Evolutionary conservation across 2,329 filamentous ascomycete genomes (phyloP).

Genomic region (Peltaster fructicola): DNA sequence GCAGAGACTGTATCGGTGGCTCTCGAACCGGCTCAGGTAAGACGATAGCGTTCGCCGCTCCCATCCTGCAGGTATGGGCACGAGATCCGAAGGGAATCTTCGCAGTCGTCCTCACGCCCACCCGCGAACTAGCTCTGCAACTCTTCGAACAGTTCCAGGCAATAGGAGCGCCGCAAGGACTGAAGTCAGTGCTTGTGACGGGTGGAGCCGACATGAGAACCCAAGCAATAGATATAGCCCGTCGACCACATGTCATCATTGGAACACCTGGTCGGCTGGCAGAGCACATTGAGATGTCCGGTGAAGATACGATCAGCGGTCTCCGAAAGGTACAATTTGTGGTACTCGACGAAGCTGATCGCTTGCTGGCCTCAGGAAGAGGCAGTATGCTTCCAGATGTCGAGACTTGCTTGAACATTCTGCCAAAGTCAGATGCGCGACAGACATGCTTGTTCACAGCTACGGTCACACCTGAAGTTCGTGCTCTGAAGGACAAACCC

Average conservation of each 20-base stretch:
- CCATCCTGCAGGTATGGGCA: constrained; percentile 85
- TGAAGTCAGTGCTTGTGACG: constrained; percentile 79
- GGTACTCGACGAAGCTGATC: constrained; percentile 89
- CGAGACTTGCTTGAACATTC: constrained; percentile 64
- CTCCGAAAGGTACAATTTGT: constrained; percentile 65
- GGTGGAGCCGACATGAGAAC: constrained; percentile 83
- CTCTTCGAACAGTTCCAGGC: constrained; percentile 95
- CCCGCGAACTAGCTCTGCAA: constrained; percentile 79
- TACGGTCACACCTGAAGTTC: constrained; percentile 82
- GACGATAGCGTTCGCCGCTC: constrained; percentile 87
- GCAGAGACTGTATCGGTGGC: constrained; percentile 85
- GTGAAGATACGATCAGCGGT: constrained; percentile 74
- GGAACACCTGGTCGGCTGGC: constrained; percentile 85
- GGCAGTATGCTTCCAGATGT: constrained; percentile 93
- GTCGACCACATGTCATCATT: constrained; percentile 78
- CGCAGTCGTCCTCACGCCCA: constrained; percentile 75
- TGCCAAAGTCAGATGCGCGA: constrained; percentile 61
- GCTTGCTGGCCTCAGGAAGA: constrained; percentile 55
- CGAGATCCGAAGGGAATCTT: constrained; percentile 85
- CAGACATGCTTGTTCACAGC: constrained; percentile 94
- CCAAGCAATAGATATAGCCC: constrained; percentile 69
- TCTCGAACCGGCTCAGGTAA: constrained; percentile 93
- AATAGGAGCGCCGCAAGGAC: constrained; percentile 68
- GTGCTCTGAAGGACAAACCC: constrained; percentile 57
- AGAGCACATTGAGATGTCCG: constrained; percentile 82